These are phyloP conservation scores for Ceraceosorus bombacis DNA, from an alignment of 1,284 basidiomycete genomes.

Conservation along the genomic window DNA sequence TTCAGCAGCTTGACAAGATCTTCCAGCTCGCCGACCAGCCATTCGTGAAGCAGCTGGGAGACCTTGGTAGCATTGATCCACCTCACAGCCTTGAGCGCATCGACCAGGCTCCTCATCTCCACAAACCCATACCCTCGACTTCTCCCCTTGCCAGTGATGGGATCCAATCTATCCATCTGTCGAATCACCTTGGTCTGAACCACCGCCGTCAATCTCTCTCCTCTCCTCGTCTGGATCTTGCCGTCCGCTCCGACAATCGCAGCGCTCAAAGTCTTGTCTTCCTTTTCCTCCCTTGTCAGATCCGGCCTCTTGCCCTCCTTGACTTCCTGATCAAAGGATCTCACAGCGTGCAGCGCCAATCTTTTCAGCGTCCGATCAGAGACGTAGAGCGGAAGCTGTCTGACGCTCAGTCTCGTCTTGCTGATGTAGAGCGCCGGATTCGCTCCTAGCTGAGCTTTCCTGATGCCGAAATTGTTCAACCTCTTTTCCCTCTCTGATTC, in stretches of 20 bases:
- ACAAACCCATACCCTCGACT: conserved; percentile 93
- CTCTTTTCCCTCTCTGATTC: conserved; percentile 38
- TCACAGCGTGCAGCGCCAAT: conserved; percentile 71
- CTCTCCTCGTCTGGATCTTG: conserved; percentile 22
- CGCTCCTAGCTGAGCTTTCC: conserved; percentile 54
- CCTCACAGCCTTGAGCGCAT: conserved; percentile 80
- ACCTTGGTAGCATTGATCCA: conserved; percentile 72
- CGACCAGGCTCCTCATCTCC: conserved; percentile 76
- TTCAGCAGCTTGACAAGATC: conserved; percentile 25
- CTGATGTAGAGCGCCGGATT: conserved; percentile 93
- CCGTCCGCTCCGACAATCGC: not conserved
- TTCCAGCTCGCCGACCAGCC: conserved; percentile 39
- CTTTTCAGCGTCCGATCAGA: conserved; percentile 83
- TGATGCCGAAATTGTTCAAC: conserved; percentile 33
- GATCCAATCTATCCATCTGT: conserved; percentile 75
- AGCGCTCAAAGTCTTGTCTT: conserved; percentile 41
- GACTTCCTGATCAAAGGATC: conserved; percentile 73
- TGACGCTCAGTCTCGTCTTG: conserved; percentile 82
- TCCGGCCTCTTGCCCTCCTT: conserved; percentile 58
- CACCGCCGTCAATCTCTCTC: conserved; percentile 57
- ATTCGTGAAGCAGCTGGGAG: conserved; percentile 25
- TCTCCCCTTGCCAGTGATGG: conserved; percentile 73
- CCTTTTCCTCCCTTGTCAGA: conserved; percentile 68
- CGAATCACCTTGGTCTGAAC: conserved; percentile 83
- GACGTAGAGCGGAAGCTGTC: conserved; percentile 82